Conservation (phyloP, 1,284 basidiomycete species). For the Earliella scabrosa region DNA sequence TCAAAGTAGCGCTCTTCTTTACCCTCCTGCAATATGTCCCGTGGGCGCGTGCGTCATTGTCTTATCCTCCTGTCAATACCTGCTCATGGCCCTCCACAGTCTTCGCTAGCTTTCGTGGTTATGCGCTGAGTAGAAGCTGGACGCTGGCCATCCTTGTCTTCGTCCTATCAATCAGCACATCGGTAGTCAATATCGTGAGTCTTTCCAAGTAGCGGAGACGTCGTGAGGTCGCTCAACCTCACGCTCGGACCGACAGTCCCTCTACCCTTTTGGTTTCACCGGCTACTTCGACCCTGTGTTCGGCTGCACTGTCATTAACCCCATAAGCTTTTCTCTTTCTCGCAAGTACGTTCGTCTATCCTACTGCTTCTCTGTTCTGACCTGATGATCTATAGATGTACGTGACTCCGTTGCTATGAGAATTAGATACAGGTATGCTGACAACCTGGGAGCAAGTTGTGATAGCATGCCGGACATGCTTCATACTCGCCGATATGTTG, state of each 20-base stretch:
- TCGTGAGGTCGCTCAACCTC: not conserved
- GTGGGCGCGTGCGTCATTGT: not conserved
- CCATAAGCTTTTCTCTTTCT: not conserved
- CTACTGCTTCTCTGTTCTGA: not conserved
- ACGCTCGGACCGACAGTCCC: no score
- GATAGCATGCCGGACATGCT: not conserved
- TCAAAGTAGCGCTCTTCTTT: not conserved
- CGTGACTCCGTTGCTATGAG: not conserved
- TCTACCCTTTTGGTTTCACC: not conserved
- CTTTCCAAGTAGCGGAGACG: not conserved
- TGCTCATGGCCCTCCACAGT: not conserved
- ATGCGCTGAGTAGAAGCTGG: not conserved
- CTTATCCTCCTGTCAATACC: not conserved
- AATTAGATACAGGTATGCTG: not conserved
- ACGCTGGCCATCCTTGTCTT: not conserved
- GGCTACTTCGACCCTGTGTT: not conserved
- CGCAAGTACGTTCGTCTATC: not conserved
- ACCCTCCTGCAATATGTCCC: constrained; percentile 8
- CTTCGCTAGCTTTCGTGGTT: not conserved
- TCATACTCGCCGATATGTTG: constrained; percentile 1
- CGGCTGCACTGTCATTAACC: not conserved
- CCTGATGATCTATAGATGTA: not conserved
- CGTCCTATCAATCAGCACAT: not conserved
- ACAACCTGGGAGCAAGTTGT: not conserved
- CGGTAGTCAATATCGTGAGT: not conserved